These are phyloP conservation scores for Fusarium albidum DNA, from an alignment of 2,329 filamentous ascomycete species.

Conservation along the genomic window DNA sequence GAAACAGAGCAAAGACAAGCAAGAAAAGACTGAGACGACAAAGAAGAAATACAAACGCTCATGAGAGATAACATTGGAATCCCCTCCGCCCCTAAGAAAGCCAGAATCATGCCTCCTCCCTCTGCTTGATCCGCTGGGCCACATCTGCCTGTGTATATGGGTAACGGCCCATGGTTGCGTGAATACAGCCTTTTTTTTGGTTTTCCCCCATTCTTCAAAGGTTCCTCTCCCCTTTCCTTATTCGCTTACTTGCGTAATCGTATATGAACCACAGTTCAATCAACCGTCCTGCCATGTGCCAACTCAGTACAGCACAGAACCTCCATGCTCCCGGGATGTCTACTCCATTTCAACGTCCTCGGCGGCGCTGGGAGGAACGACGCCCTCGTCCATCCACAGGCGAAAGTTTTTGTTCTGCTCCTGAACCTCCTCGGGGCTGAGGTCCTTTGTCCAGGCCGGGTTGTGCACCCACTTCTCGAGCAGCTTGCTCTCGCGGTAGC, in stretches of 20 bases:
- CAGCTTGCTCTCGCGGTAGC: slow-evolving; percentile 74
- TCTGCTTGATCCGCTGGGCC: background rate
- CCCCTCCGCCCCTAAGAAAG: background rate
- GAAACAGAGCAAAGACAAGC: slow-evolving; percentile 25
- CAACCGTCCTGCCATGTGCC: background rate
- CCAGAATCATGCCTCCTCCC: slow-evolving; percentile 2
- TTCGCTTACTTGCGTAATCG: background rate
- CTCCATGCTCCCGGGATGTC: slow-evolving; percentile 17
- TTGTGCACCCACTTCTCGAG: slow-evolving; percentile 85
- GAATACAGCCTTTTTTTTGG: slow-evolving; percentile 6
- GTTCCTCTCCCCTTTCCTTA: background rate
- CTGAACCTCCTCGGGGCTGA: slow-evolving; percentile 79
- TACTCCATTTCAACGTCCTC: slow-evolving; percentile 46
- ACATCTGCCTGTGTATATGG: too few relatives aligned
- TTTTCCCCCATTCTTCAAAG: slow-evolving; percentile 8
- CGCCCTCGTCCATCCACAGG: slow-evolving; percentile 61
- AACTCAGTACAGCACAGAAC: slow-evolving; percentile 1
- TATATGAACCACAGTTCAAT: background rate
- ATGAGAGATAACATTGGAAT: slow-evolving; percentile 32
- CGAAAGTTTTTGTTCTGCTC: slow-evolving; percentile 74
- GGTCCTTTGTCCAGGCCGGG: slow-evolving; percentile 80
- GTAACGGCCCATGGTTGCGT: too few relatives aligned
- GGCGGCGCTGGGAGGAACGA: slow-evolving; percentile 46
- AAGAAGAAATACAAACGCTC: slow-evolving; percentile 29
- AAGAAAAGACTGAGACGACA: slow-evolving; percentile 15